These are phyloP conservation scores for Pulveroboletus sp. DNA, from an alignment of 768 basidiomycete species.

Conservation along the genomic window DNA sequence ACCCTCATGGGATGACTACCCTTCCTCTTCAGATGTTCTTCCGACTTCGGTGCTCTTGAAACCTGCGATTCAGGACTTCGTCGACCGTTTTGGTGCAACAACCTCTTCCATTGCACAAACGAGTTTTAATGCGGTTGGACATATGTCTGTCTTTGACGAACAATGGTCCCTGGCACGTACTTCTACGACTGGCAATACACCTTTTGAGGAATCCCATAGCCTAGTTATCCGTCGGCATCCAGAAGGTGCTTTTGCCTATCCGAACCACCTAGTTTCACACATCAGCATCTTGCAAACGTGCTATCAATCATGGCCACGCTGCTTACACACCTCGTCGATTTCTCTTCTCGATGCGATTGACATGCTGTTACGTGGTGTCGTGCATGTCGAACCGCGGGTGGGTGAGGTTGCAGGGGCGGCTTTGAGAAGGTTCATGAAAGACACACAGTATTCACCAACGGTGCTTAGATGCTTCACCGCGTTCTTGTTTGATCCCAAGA, in stretches of 20 bases:
- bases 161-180: slow-evolving; percentile 67
- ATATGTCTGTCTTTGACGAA: slow-evolving; percentile 82
- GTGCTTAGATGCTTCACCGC: slow-evolving; percentile 62
- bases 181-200: slow-evolving; percentile 29
- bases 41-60: slow-evolving; percentile 53
- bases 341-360: slow-evolving; percentile 61
- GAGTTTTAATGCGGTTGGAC: slow-evolving; percentile 61
- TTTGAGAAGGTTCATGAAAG: slow-evolving; percentile 67
- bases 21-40: slow-evolving; percentile 60
- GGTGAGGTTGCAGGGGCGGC: slow-evolving; percentile 64
- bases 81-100: slow-evolving; percentile 57
- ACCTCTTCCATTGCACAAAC: slow-evolving; percentile 52
- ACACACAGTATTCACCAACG: slow-evolving; percentile 47
- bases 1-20: slow-evolving; percentile 58
- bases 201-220: slow-evolving; percentile 66
- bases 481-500: slow-evolving; percentile 68
- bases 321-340: slow-evolving; percentile 51
- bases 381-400: slow-evolving; percentile 77
- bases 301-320: slow-evolving; percentile 83
- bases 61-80: slow-evolving; percentile 65
- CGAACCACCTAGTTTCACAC: slow-evolving; percentile 51
- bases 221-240: slow-evolving; percentile 63
- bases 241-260: slow-evolving; percentile 63
- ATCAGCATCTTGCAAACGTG: slow-evolving; percentile 70
- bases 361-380: slow-evolving; percentile 74